Percentiles rank a stretch among this genome's conserved stretches.
phyloP scores from a whole-genome alignment of 2,329 filamentous ascomycete genomes.

The Zalaria sp. region DNA sequence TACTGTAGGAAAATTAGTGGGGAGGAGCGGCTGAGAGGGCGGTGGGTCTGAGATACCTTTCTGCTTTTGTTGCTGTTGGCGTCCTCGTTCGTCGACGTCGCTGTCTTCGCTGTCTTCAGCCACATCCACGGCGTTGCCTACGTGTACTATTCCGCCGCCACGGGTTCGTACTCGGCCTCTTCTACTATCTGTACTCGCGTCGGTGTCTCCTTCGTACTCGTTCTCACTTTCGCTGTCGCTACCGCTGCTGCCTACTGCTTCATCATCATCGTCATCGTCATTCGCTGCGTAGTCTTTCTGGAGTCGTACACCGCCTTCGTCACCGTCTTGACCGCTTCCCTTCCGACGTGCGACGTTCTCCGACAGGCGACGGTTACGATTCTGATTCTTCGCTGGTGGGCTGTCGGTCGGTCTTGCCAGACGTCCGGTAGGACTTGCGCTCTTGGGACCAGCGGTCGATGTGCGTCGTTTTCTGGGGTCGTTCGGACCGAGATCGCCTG shows the following conservation, averaged over 20 bases:
- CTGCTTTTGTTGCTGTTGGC: too few species aligned
- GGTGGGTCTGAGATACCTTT: not conserved
- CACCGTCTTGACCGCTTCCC: not conserved
- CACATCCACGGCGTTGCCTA: slow-evolving; percentile 4
- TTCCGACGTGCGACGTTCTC: slow-evolving; percentile 6
- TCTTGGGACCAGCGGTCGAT: not conserved
- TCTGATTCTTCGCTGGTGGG: not conserved
- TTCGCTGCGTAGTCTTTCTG: slow-evolving; percentile 3
- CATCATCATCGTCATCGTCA: slow-evolving; percentile 7
- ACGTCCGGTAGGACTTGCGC: not conserved
- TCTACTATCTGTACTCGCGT: slow-evolving; percentile 5
- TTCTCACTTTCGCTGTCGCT: slow-evolving; percentile 17
- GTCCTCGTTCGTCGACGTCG: slow-evolving; percentile 1
- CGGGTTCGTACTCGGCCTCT: slow-evolving; percentile 1
- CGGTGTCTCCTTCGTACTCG: slow-evolving; percentile 16
- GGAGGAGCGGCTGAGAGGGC: slow-evolving; percentile 1
- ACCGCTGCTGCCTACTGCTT: slow-evolving; percentile 8
- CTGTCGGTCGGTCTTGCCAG: slow-evolving; percentile 11
- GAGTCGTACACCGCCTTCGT: slow-evolving; percentile 2
- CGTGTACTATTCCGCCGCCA: slow-evolving; percentile 5
- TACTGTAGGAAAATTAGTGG: not conserved
- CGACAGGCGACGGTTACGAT: slow-evolving; percentile 4
- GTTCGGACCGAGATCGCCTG: slow-evolving; percentile 8
- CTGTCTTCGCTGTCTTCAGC: slow-evolving; percentile 3
- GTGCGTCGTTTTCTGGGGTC: slow-evolving; percentile 5